A percentile compares a stretch with the other conserved stretches of the same genome.
phyloP scores from a whole-genome alignment of 768 basidiomycete species.

The Sutorius australiensis region DNA sequence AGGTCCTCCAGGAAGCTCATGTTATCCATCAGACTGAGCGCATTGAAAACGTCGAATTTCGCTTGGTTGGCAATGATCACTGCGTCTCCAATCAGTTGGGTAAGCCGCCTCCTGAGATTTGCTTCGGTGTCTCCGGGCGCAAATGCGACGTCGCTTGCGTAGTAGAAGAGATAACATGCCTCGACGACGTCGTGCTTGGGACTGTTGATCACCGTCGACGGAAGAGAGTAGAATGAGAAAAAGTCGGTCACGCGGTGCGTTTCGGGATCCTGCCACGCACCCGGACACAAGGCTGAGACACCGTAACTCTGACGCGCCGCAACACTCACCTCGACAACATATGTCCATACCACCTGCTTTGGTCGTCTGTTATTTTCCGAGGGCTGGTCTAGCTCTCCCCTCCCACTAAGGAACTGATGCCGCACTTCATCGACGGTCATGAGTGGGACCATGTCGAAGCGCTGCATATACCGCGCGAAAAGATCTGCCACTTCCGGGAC shows the following conservation, averaged over 20 bases:
- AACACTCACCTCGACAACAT: conserved; percentile 81
- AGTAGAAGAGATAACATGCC: conserved; percentile 95
- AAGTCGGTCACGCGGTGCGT: conserved; percentile 89
- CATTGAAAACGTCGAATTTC: conserved; percentile 96
- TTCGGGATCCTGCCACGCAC: conserved; percentile 60
- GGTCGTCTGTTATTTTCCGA: conserved; percentile 42
- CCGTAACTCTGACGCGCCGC: conserved; percentile 9
- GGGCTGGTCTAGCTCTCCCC: conserved; percentile 48
- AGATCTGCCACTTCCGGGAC: conserved; percentile 66
- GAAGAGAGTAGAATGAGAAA: conserved; percentile 95
- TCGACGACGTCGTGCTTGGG: conserved; percentile 71
- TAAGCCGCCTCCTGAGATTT: conserved; percentile 64
- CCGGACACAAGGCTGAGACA: neutral
- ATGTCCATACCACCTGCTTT: conserved; percentile 92
- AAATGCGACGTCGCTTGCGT: conserved; percentile 79
- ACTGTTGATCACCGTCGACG: conserved; percentile 85
- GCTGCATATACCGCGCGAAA: conserved; percentile 71
- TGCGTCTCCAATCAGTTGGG: conserved; percentile 72
- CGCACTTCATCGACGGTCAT: conserved; percentile 73
- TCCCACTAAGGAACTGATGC: conserved; percentile 88
- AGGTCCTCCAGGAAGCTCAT: conserved; percentile 74
- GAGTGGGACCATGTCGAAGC: conserved; percentile 80
- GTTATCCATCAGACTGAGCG: conserved; percentile 94
- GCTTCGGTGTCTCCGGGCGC: conserved; percentile 57
- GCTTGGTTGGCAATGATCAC: conserved; percentile 76